Conservation (phyloP, 2,329 filamentous ascomycete genomes). For the Kalmusia sp. region DNA sequence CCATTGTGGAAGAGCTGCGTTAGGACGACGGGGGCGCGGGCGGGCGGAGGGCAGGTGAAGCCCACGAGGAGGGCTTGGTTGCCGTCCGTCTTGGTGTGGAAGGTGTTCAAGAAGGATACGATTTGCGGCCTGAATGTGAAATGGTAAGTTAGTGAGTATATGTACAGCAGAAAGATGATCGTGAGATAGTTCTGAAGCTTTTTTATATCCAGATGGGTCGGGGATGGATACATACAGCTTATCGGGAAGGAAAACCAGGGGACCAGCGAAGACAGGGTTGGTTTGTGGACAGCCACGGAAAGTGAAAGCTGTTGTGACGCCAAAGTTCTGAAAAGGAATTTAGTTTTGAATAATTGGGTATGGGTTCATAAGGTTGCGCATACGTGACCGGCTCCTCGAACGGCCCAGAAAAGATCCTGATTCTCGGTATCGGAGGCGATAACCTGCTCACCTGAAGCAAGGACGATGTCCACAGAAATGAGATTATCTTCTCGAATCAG, state of each 20-base stretch:
- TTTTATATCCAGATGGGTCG: too few species aligned
- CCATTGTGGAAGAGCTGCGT: slow-evolving; percentile 47
- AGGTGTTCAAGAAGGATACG: slow-evolving; percentile 37
- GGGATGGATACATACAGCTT: slow-evolving; percentile 23
- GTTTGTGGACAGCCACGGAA: slow-evolving; percentile 42
- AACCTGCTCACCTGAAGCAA: slow-evolving; percentile 45
- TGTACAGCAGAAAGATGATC: too few species aligned
- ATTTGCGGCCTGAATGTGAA: slow-evolving; percentile 21
- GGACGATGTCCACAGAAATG: slow-evolving; percentile 38
- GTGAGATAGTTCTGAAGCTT: too few species aligned
- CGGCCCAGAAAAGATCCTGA: slow-evolving; percentile 48
- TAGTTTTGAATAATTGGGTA: neutral
- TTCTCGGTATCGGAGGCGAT: slow-evolving; percentile 34
- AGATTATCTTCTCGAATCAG: slow-evolving; percentile 43
- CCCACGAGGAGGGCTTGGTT: slow-evolving; percentile 35
- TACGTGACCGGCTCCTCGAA: slow-evolving; percentile 44
- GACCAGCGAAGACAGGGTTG: slow-evolving; percentile 44
- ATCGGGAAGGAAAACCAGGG: slow-evolving; percentile 43
- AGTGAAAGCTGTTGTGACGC: slow-evolving; percentile 52
- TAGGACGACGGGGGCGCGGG: slow-evolving; percentile 36
- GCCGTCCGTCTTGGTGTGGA: slow-evolving; percentile 35
- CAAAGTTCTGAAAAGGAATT: slow-evolving; percentile 33
- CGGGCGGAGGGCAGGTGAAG: slow-evolving; percentile 37
- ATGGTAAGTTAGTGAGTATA: too few species aligned
- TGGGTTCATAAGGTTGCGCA: neutral